Percentiles rank a stretch among this genome's conserved stretches.
These are phyloP conservation scores for Adiantum capillusveneris DNA, from an alignment of 75 land plant genomes.

Conservation along the genomic window DNA sequence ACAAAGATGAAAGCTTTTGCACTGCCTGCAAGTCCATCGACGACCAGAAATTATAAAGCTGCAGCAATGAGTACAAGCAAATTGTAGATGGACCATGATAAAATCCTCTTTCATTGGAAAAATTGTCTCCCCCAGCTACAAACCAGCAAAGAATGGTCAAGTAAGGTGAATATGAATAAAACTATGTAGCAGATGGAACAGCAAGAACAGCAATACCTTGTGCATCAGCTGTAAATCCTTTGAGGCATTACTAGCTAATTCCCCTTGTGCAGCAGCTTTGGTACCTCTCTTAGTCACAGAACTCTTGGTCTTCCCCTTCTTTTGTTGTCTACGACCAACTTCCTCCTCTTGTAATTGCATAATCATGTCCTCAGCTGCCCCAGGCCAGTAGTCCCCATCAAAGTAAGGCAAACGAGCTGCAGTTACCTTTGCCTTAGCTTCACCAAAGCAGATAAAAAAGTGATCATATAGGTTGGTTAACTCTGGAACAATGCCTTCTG, in stretches of 20 bases:
- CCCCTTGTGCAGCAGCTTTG: slow-evolving; percentile 79
- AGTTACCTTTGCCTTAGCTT: slow-evolving; percentile 87
- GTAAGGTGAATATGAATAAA: too few relatives aligned
- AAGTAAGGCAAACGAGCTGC: slow-evolving; percentile 93
- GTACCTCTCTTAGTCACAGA: slow-evolving; percentile 70
- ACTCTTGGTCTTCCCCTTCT: slow-evolving; percentile 74
- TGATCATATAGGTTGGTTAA: slow-evolving; percentile 86
- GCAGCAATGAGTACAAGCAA: slow-evolving; percentile 83
- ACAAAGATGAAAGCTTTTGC: slow-evolving; percentile 86
- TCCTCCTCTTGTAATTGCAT: slow-evolving; percentile 66
- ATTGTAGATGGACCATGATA: slow-evolving; percentile 91
- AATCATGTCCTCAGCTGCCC: slow-evolving; percentile 94
- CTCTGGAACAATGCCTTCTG: slow-evolving; percentile 74
- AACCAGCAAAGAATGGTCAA: slow-evolving; percentile 4
- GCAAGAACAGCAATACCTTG: slow-evolving; percentile 32
- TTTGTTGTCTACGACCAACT: slow-evolving; percentile 61
- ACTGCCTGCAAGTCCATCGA: slow-evolving; percentile 80
- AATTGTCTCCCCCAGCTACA: slow-evolving; percentile 92
- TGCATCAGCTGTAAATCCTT: slow-evolving; percentile 87
- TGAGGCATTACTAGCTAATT: slow-evolving; percentile 73
- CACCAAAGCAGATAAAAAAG: slow-evolving; percentile 68
- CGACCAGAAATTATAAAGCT: slow-evolving; percentile 65
- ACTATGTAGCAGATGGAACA: too few relatives aligned
- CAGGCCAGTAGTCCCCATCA: slow-evolving; percentile 99
- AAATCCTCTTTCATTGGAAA: slow-evolving; percentile 94